Conservation (phyloP, 345 rosid species). For the Turnera subulata region DNA sequence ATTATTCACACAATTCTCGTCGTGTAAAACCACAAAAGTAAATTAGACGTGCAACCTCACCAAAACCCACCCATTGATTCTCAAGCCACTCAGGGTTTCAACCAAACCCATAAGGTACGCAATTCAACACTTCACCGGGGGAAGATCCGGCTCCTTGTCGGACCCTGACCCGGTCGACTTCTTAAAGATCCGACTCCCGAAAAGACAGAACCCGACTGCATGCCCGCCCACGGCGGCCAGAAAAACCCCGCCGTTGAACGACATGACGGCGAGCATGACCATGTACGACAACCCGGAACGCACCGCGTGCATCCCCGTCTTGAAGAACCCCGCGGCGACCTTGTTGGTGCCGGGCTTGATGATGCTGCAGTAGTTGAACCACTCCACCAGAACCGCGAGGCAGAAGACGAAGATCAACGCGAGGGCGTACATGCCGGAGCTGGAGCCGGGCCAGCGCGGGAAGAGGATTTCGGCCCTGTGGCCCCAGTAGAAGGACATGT, state of each 20-base stretch:
- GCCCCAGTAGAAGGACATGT: conserved; percentile 59
- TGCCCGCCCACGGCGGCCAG: conserved; percentile 65
- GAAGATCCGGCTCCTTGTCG: conserved; percentile 12
- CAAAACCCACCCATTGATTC: no score
- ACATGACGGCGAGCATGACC: conserved; percentile 78
- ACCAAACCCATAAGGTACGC: no score
- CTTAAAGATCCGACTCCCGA: conserved; percentile 46
- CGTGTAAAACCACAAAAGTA: no score
- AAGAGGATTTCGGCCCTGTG: conserved; percentile 55
- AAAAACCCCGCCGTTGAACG: conserved; percentile 76
- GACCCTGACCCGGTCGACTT: conserved; percentile 29
- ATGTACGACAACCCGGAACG: conserved; percentile 56
- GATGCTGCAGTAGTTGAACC: conserved; percentile 37
- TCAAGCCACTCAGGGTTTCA: no score
- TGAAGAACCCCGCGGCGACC: conserved; percentile 46
- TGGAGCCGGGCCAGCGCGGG: conserved; percentile 71
- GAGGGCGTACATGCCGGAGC: conserved; percentile 55
- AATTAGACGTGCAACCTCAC: no score
- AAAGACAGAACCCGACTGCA: conserved; percentile 61
- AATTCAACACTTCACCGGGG: conserved; percentile 10
- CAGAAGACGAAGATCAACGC: conserved; percentile 58
- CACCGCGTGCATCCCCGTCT: conserved; percentile 46
- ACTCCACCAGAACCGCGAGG: conserved; percentile 56
- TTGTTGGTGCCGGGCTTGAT: conserved; percentile 47
- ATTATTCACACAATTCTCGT: no score